These are phyloP conservation scores for Hemileia vastatrix DNA, from an alignment of 1,284 basidiomycete genomes.

Conservation along the genomic window DNA sequence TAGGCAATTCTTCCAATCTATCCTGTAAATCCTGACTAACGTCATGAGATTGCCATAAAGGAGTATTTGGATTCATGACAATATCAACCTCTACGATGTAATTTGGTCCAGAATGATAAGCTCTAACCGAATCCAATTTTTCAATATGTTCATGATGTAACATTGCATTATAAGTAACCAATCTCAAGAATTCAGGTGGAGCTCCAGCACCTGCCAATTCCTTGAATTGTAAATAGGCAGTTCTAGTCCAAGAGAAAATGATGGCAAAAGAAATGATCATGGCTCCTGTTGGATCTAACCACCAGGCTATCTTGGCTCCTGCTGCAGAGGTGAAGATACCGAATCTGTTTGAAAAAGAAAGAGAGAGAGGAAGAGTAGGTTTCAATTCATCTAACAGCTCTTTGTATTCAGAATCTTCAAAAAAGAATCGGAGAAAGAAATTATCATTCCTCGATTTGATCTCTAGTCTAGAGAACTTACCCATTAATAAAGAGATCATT, in stretches of 20 bases:
- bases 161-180: slow-evolving; percentile 75
- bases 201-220: slow-evolving; percentile 83
- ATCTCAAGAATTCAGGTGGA: slow-evolving; percentile 74
- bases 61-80: slow-evolving; percentile 79
- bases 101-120: slow-evolving; percentile 51
- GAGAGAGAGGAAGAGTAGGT: not conserved
- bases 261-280: slow-evolving; percentile 47
- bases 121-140: slow-evolving; percentile 60
- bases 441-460: too few relatives aligned
- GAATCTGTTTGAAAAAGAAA: slow-evolving; percentile 44
- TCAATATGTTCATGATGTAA: slow-evolving; percentile 76
- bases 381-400: too few relatives aligned
- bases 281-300: slow-evolving; percentile 72
- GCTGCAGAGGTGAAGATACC: slow-evolving; percentile 82
- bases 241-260: slow-evolving; percentile 46
- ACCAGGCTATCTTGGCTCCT: slow-evolving; percentile 75
- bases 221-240: slow-evolving; percentile 70
- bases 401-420: too few relatives aligned
- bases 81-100: slow-evolving; percentile 92
- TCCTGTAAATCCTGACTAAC: slow-evolving; percentile 84
- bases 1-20: slow-evolving; percentile 79
- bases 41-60: slow-evolving; percentile 88
- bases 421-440: too few relatives aligned
- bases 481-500: slow-evolving; percentile 84
- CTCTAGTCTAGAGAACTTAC: too few relatives aligned